Evolutionary conservation across 768 basidiomycete genomes (phyloP), one percentile per base, ranked within the genome.

Genomic region (Hypsizygus marmoreus): DNA sequence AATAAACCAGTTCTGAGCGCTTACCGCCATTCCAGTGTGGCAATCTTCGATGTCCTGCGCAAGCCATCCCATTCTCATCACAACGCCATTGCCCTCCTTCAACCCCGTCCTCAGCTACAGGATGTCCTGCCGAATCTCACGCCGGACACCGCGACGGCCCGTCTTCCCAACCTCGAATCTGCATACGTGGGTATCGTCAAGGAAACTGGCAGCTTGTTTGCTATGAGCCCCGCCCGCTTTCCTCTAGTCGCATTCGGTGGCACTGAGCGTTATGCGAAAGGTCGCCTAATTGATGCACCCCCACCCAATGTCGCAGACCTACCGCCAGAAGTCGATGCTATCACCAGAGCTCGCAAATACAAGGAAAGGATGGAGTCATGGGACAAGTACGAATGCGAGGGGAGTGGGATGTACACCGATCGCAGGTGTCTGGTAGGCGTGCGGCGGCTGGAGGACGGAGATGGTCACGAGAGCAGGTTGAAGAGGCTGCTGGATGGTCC

Each of bases 101-200:
- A 97, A 62, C 94, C 95, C 10, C 84, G 81, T 1, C 86, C 89
- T 0, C 76, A 81, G 25, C 73, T 93, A 2, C 75, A 84, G 14
- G 84, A 92, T 25, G 71, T 95, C 6, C 73, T 93, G 25, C 83
- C 85, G 8, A 70, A 71, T n/a, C 68, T 80, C n/a, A 65, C 67
- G 4, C 65, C 67, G 22, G 62, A 68, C 7, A 66, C 69, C 4
- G 43, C 56, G 4, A 47, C 47, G 1, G 53, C 47, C 17, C 49
- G 51, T 9, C 66, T 75, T 20, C 76, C 74, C 3, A 77, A 81
- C 41, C 64, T 74, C 5, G 77, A 84, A 22, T 76, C 80, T 0
- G 92, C 92, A 1, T 97, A 88, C 61, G 82, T 97, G 14, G 93
- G 93, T 2, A 68, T 88, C 13, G 77, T 93, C 12, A 77, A 81